Percentiles rank a stretch among this genome's conserved stretches.
phyloP scores from a whole-genome alignment of 2,329 filamentous ascomycete species.

The Apiospora saccharicola region DNA sequence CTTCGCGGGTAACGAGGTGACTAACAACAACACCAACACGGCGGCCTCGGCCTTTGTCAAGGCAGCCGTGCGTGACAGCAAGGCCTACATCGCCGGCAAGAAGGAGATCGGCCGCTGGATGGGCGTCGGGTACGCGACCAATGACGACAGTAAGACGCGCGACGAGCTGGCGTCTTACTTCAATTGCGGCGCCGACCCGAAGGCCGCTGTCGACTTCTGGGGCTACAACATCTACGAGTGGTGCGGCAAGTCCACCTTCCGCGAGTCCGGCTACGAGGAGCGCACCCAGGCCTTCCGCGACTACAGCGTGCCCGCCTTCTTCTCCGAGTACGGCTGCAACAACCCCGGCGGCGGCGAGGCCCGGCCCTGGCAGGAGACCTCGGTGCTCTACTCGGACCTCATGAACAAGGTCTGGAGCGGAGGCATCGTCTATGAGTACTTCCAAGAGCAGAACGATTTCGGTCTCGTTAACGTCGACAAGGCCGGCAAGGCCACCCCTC shows the following conservation, averaged over 20 bases:
- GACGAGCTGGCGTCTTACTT: constrained; percentile 73
- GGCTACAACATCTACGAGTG: constrained; percentile 87
- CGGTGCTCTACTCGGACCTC: constrained; percentile 66
- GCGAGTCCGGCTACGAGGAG: constrained; percentile 69
- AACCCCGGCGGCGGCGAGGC: constrained; percentile 52
- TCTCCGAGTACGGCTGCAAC: constrained; percentile 83
- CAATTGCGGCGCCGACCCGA: constrained; percentile 65
- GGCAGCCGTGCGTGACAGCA: constrained; percentile 78
- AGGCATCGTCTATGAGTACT: constrained; percentile 84
- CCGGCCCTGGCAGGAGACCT: constrained; percentile 72
- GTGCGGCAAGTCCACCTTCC: constrained; percentile 72
- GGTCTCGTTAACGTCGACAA: constrained; percentile 63
- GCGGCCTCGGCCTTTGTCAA: constrained; percentile 77
- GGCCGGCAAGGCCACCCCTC: constrained; percentile 55
- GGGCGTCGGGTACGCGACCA: constrained; percentile 78
- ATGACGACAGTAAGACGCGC: constrained; percentile 74
- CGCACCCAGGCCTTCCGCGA: constrained; percentile 72
- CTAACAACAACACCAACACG: constrained; percentile 75
- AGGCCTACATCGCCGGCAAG: constrained; percentile 75
- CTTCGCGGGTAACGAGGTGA: constrained; percentile 82
- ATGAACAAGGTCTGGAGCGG: constrained; percentile 78
- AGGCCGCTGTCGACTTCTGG: constrained; percentile 75
- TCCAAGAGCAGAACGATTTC: constrained; percentile 75
- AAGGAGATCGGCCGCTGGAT: constrained; percentile 69
- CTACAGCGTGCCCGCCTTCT: constrained; percentile 78